These are phyloP conservation scores for Pyronema domesticum DNA, from an alignment of 495 filamentous ascomycete species.

Conservation along the genomic window DNA sequence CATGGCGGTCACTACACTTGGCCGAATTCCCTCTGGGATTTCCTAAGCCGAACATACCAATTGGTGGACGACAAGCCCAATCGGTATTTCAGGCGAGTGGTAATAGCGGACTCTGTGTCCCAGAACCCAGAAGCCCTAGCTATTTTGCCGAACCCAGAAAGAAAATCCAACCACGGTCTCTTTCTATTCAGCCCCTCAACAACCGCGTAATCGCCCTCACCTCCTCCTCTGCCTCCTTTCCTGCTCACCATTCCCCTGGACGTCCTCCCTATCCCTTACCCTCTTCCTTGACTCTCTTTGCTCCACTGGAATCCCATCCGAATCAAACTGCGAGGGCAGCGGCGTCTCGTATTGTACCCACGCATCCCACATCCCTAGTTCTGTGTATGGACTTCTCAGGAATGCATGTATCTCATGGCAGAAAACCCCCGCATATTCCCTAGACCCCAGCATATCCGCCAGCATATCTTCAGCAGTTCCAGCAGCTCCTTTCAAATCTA, in stretches of 20 bases:
- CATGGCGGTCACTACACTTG: no score
- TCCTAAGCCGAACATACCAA: no score
- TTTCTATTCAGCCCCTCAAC: no score
- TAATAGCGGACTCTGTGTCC: no score
- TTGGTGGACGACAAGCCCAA: no score
- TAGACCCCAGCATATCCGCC: constrained; percentile 58
- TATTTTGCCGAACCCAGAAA: no score
- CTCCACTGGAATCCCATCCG: not conserved
- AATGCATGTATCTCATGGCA: constrained; percentile 23
- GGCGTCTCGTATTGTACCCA: constrained; percentile 19
- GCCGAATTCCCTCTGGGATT: no score
- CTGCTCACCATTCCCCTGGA: not conserved
- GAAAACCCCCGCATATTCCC: constrained; percentile 60
- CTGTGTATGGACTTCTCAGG: constrained; percentile 16
- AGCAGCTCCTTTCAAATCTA: constrained; percentile 70
- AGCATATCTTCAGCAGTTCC: constrained; percentile 80
- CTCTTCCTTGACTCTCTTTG: not conserved
- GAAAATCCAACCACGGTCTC: no score
- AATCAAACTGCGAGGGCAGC: constrained; percentile 10
- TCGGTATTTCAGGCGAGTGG: no score
- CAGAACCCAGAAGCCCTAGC: no score
- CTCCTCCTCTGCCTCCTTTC: not conserved
- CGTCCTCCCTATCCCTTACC: not conserved
- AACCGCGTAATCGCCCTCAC: not conserved
- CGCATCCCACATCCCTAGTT: constrained; percentile 13